Base-by-base conservation (phyloP, 2,329 filamentous ascomycete genomes). In the Helotiales sp. region DNA sequence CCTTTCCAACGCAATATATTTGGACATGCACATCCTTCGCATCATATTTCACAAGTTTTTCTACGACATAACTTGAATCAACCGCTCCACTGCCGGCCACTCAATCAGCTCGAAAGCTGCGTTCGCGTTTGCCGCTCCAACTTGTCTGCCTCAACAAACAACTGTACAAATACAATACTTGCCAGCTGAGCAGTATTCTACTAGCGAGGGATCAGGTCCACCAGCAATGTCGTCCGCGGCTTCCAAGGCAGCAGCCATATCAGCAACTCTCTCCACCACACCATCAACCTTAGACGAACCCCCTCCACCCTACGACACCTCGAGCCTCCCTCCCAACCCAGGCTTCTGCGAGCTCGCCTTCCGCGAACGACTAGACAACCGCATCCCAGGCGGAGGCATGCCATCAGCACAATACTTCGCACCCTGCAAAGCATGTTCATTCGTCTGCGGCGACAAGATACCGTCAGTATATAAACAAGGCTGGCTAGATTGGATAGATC, bases 311-410 rank as follows among this genome's bases (percentile, higher is more conserved):
- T 68, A 67, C 49, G 32, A 63, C 7, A 43, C 65, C n/a, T 55
- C 61, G 26, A 37, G 54, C 6, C 49, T 52, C 6, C 17, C 65
- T 37, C 32, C 62, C 8, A 72, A 74, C 45, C 73, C 73, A n/a
- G 73, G 73, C 6, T 74, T 74, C 65, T 74, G 73, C 63, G 49
- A 63, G n/a, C 57, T 65, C 0, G 73, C 73, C 24, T 74, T 72
- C 50, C 64, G 54, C 50, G 73, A 74, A 63, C 65, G 73, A 30
- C 69, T 67, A 45, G 69, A 67, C 20, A 74, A 74, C 50, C 45
- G 49, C 2, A 52, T 70, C n/a, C 70, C 72, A 0, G 69, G 69
- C 13, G 72, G 72, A 11, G 73, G 73, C 7, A 71, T 73, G 65
- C 63, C 65, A 37, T 50, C 69, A 24, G 47, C 68, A 10, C 66